phyloP scores from a whole-genome alignment of 805 yeast species.

The Schwanniomyces sp. region DNA sequence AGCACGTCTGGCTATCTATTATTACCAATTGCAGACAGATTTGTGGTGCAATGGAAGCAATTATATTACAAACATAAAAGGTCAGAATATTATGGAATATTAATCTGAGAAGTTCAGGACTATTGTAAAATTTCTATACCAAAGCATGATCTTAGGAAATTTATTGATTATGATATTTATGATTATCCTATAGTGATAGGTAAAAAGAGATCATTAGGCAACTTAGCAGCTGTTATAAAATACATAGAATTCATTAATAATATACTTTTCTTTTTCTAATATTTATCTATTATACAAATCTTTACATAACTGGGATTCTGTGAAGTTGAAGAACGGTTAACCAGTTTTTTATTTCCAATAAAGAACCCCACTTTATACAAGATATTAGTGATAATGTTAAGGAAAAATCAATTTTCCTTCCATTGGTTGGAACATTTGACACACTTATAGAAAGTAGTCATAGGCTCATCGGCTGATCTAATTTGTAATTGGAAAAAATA shows the following conservation, averaged over 20 bases:
- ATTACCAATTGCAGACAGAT: slow-evolving; percentile 69
- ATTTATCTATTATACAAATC: no score
- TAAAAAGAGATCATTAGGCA: no score
- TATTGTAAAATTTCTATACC: no score
- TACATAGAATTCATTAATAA: no score
- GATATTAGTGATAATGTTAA: not conserved
- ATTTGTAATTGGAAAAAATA: slow-evolving; percentile 96
- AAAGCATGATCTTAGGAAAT: no score
- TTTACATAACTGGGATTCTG: no score
- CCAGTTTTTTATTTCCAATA: not conserved
- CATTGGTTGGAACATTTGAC: slow-evolving; percentile 91
- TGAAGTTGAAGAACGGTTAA: not conserved
- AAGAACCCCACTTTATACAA: not conserved
- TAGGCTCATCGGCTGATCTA: slow-evolving; percentile 98
- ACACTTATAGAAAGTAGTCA: slow-evolving; percentile 97
- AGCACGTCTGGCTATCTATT: slow-evolving; percentile 77
- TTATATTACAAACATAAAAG: slow-evolving; percentile 52
- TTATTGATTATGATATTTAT: no score
- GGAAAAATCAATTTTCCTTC: slow-evolving; percentile 77
- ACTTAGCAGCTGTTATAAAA: no score
- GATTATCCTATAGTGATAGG: no score
- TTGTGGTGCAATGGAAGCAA: slow-evolving; percentile 87
- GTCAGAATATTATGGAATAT: slow-evolving; percentile 75
- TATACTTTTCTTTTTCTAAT: no score
- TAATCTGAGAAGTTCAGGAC: slow-evolving; percentile 38